These are phyloP conservation scores for Candida saitoana DNA, from an alignment of 805 yeast species.

Conservation along the genomic window DNA sequence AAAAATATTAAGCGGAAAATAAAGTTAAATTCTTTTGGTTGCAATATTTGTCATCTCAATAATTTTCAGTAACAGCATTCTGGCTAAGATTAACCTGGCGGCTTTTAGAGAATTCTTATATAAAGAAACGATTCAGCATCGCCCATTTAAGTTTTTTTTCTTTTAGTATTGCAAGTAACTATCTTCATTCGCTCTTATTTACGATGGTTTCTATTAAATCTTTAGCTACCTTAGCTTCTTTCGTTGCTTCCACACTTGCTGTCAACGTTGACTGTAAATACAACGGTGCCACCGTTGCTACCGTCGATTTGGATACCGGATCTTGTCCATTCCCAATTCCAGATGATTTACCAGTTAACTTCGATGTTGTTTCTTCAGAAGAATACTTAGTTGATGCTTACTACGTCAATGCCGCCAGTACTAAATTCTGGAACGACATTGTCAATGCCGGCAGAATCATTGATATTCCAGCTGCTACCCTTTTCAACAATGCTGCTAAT, in stretches of 20 bases:
- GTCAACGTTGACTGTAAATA: conserved; percentile 35
- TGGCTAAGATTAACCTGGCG: not conserved
- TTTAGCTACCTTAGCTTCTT: conserved; percentile 10
- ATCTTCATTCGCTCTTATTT: conserved; percentile 1
- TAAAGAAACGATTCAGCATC: not conserved
- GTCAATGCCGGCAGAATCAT: conserved; percentile 30
- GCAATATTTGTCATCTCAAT: not conserved
- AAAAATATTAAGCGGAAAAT: not conserved
- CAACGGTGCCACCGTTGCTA: conserved; percentile 28
- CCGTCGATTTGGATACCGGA: conserved; percentile 40
- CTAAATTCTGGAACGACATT: conserved; percentile 33
- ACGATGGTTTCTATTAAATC: conserved; percentile 4
- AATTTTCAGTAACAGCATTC: not conserved
- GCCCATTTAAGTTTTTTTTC: not conserved
- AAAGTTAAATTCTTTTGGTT: not conserved
- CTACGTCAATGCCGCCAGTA: conserved; percentile 23
- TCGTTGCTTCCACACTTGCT: conserved; percentile 25
- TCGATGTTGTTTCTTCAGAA: conserved; percentile 23
- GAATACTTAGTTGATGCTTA: conserved; percentile 33
- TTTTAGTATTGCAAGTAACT: not conserved
- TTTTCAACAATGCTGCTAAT: conserved; percentile 17
- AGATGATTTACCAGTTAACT: conserved; percentile 21
- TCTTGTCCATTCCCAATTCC: conserved; percentile 36
- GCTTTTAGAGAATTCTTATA: not conserved
- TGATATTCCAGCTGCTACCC: conserved; percentile 26